Evolutionary conservation across 2,329 filamentous ascomycete genomes (phyloP).

Genomic region (Lasiodiplodia sp.): DNA sequence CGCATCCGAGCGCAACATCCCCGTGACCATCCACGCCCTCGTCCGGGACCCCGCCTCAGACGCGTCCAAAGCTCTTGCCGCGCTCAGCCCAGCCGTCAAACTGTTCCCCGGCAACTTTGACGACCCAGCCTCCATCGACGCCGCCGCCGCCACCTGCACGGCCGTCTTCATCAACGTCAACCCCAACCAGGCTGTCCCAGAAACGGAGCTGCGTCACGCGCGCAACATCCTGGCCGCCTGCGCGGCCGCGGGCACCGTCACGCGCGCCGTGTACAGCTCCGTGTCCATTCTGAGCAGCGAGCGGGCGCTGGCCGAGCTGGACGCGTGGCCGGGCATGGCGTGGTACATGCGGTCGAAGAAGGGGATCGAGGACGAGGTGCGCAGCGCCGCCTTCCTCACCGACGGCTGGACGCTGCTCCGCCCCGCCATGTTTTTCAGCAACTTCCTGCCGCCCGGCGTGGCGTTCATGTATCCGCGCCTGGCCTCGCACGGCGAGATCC

Average conservation of each 20-base stretch:
- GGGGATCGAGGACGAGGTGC: conserved; percentile 10
- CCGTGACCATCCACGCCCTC: conserved; percentile 20
- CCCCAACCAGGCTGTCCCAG: not conserved
- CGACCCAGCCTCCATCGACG: not conserved
- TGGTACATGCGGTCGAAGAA: conserved; percentile 11
- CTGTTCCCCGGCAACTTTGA: conserved; percentile 24
- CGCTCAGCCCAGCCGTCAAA: conserved; percentile 29
- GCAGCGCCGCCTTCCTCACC: not conserved
- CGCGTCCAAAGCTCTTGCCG: conserved; percentile 5
- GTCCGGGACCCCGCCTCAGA: conserved; percentile 13
- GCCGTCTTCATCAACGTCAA: conserved; percentile 3
- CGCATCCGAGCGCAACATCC: not conserved
- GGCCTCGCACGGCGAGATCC: not conserved
- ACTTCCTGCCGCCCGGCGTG: not conserved
- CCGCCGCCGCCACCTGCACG: conserved; percentile 11
- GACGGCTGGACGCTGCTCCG: conserved; percentile 12
- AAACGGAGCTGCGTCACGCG: conserved; percentile 2
- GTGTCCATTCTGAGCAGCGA: conserved; percentile 1
- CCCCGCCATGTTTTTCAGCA: conserved; percentile 4
- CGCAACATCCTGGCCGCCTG: conserved; percentile 10
- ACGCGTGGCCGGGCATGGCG: not conserved
- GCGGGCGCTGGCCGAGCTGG: not conserved
- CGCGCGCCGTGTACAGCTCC: conserved; percentile 14
- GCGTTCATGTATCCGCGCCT: not conserved
- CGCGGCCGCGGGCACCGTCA: not conserved